Base-by-base conservation (phyloP, 2,329 filamentous ascomycete genomes). In the Blumeriella jaapii region DNA sequence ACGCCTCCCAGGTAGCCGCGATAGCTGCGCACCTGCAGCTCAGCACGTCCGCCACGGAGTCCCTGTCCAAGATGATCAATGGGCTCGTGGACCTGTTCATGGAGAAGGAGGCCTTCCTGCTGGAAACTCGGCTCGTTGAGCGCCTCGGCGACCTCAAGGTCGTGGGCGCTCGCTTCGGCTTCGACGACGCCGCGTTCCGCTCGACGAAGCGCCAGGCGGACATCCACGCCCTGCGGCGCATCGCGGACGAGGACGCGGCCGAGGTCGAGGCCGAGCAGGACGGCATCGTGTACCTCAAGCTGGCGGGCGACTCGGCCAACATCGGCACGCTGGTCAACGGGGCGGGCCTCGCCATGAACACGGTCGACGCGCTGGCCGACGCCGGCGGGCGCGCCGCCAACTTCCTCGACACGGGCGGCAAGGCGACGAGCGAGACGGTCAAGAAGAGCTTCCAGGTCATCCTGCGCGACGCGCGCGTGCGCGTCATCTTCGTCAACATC, bases 341-440 rank as follows among this genome's bases (percentile, higher is more conserved):
- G 27, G 86, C 87, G 0, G 86, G 86, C 0, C 69, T 94, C 1
- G 85, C 85, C 0, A 91, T 94, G 82, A 91, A 91, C 55, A 93
- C 85, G 0, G 76, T 87, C 40, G 86, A 94, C 55, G 80, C 82
- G 0, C 71, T 94, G 2, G 65, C 70, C 2, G 61, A 74, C 9
- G 71, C 74, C 36, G 78, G 78, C 6, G 82, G 82, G 2, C 59
- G 65, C 20, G 78, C 78, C 15, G 74, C 83, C 8, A 94, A 94
- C 51, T 93, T 94, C 56, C 67, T 94, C 36, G 86, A 94, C 55
- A 93, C 83, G 0, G 86, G 87, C 17, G 86, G 86, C 22, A 91
- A 93, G 56, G 86, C 86, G 0, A 94, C 85, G 0, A 72, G 73
- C 18, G 74, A 80, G 45, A 93, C 85, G 0, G 84, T 94, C 47